Percentiles rank a stretch among this genome's conserved stretches.
Evolutionary conservation across 2,329 filamentous ascomycete genomes (phyloP).

Genomic region (Hypoxylon sp.): DNA sequence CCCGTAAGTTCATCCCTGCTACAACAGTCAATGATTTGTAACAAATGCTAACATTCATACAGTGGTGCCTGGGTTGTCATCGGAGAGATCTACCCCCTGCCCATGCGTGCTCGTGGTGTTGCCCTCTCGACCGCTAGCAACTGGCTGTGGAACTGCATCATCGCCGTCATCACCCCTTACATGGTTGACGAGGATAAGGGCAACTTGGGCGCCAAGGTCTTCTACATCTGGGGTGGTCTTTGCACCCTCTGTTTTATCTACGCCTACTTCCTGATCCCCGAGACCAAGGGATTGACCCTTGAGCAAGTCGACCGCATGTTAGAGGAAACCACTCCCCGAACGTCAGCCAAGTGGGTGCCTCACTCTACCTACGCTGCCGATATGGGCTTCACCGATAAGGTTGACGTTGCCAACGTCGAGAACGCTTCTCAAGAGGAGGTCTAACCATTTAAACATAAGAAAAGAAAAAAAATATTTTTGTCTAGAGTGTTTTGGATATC

Average conservation of each 20-base stretch:
- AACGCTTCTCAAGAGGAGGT: slow-evolving; percentile 39
- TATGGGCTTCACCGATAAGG: slow-evolving; percentile 62
- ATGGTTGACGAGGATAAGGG: slow-evolving; percentile 72
- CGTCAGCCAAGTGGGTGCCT: slow-evolving; percentile 81
- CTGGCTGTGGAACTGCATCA: slow-evolving; percentile 89
- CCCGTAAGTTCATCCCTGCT: slow-evolving; percentile 40
- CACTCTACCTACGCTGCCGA: slow-evolving; percentile 75
- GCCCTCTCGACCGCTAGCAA: slow-evolving; percentile 89
- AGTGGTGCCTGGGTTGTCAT: slow-evolving; percentile 81
- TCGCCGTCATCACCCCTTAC: slow-evolving; percentile 78
- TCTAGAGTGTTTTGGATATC: background rate
- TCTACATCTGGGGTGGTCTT: slow-evolving; percentile 81
- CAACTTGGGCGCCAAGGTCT: slow-evolving; percentile 77
- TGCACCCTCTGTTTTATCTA: slow-evolving; percentile 73
- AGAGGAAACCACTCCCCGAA: slow-evolving; percentile 84
- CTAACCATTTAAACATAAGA: slow-evolving; percentile 16
- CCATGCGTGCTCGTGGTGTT: slow-evolving; percentile 89
- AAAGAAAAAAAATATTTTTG: background rate
- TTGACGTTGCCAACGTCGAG: slow-evolving; percentile 42
- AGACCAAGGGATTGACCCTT: slow-evolving; percentile 81
- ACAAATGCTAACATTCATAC: slow-evolving; percentile 15
- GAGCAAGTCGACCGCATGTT: slow-evolving; percentile 90
- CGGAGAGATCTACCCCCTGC: slow-evolving; percentile 90
- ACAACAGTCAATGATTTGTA: background rate
- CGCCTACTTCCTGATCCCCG: slow-evolving; percentile 79